Conservation (phyloP, 495 filamentous ascomycete species). For the Geopyxis carbonaria region DNA sequence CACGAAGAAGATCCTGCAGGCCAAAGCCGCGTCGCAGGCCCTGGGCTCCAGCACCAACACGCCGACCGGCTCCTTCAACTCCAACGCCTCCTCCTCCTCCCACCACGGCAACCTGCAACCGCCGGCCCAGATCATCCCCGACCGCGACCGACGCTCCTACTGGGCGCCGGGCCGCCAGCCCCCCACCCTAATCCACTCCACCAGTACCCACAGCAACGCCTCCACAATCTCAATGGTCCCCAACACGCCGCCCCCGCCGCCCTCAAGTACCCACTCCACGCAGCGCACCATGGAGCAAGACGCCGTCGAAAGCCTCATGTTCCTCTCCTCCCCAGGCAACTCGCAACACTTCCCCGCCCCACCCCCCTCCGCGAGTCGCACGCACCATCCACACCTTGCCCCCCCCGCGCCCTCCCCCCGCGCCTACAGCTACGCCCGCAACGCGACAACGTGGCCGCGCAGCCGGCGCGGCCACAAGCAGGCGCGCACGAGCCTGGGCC, state of each 20-base stretch:
- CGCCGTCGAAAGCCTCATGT: slow-evolving; percentile 50
- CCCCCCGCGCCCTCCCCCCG: slow-evolving; percentile 13
- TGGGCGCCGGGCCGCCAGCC: slow-evolving; percentile 4
- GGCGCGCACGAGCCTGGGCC: slow-evolving; percentile 15
- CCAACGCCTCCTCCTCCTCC: background rate
- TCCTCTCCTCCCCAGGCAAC: slow-evolving; percentile 49
- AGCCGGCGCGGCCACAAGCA: slow-evolving; percentile 21
- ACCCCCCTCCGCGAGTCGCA: slow-evolving; percentile 13
- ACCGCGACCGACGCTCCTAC: slow-evolving; percentile 18
- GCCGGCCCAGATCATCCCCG: slow-evolving; percentile 24
- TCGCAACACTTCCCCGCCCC: slow-evolving; percentile 24
- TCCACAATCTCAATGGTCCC: slow-evolving; percentile 23
- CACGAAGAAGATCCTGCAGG: slow-evolving; percentile 21
- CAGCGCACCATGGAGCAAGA: slow-evolving; percentile 46
- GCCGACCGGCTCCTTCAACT: slow-evolving; percentile 9
- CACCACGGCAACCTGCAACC: slow-evolving; percentile 17
- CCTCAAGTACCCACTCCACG: slow-evolving; percentile 19
- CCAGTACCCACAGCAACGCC: slow-evolving; percentile 21
- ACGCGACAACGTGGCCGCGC: slow-evolving; percentile 23
- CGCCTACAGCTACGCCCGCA: slow-evolving; percentile 19
- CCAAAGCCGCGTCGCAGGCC: slow-evolving; percentile 19
- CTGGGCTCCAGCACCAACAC: slow-evolving; percentile 17
- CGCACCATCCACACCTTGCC: slow-evolving; percentile 13
- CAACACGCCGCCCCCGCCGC: slow-evolving; percentile 16
- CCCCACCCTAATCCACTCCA: background rate